Percentiles rank a stretch among this genome's conserved stretches.
phyloP scores from a whole-genome alignment of 2,329 filamentous ascomycete genomes.

The Trichoderma harzianum region DNA sequence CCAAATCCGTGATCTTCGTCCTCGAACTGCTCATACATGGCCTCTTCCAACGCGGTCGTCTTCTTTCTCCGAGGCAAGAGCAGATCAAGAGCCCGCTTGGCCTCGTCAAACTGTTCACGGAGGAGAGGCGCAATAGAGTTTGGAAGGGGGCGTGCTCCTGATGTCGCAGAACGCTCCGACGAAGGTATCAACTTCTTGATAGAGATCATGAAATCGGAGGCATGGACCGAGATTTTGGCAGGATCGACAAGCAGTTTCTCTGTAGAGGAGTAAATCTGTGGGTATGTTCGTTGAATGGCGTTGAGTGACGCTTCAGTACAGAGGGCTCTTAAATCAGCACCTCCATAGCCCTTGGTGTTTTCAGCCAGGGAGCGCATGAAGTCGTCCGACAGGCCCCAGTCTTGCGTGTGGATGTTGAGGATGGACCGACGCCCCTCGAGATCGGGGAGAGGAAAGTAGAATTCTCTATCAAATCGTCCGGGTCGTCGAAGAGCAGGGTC shows the following conservation, averaged over 20 bases:
- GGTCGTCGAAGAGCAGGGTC: conserved; percentile 92
- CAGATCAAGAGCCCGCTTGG: conserved; percentile 67
- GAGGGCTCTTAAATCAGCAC: conserved; percentile 87
- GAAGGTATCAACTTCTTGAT: conserved; percentile 96
- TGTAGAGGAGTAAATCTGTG: conserved; percentile 89
- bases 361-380: conserved; percentile 85
- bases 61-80: conserved; percentile 82
- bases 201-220: conserved; percentile 95
- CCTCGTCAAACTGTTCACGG: conserved; percentile 64
- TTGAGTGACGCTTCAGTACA: conserved; percentile 96
- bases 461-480: conserved; percentile 94
- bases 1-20: conserved; percentile 81
- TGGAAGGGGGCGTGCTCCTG: conserved; percentile 77
- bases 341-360: conserved; percentile 92
- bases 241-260: conserved; percentile 89
- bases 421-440: conserved; percentile 77
- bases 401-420: conserved; percentile 90
- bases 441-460: conserved; percentile 93
- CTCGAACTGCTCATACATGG: conserved; percentile 82
- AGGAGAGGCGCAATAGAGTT: conserved; percentile 79
- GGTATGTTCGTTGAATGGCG: conserved; percentile 90
- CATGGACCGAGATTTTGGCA: conserved; percentile 76
- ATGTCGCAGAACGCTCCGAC: conserved; percentile 83
- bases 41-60: conserved; percentile 86
- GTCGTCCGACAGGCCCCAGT: conserved; percentile 76